Evolutionary conservation across 306 rosid genomes (phyloP).

Genomic region (Prunus padus): DNA sequence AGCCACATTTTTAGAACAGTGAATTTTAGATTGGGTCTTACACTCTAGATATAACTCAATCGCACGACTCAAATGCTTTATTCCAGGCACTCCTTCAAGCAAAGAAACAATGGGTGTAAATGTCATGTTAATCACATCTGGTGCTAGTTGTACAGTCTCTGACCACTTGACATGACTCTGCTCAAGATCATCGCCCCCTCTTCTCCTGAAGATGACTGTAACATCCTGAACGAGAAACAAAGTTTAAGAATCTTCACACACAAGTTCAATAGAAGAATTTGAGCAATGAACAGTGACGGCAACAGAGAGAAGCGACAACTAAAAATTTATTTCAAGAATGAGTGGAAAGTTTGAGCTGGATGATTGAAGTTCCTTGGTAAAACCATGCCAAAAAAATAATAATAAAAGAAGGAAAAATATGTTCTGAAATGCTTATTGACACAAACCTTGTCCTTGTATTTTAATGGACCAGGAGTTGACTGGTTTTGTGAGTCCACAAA

Average conservation of each 20-base stretch:
- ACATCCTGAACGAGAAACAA: constrained; percentile 69
- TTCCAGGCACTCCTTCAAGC: constrained; percentile 81
- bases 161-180: constrained; percentile 90
- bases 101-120: constrained; percentile 89
- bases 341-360: neutral
- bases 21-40: constrained; percentile 46
- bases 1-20: constrained; percentile 15
- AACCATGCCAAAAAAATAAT: neutral
- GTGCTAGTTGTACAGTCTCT: constrained; percentile 77
- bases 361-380: neutral
- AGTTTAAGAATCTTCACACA: neutral
- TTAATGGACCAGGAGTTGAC: constrained; percentile 63
- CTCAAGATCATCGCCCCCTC: constrained; percentile 99
- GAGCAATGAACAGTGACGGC: constrained; percentile 18
- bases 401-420: neutral
- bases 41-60: constrained; percentile 88
- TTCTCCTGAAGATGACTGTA: constrained; percentile 92
- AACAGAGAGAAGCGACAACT: neutral
- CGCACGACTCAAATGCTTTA: constrained; percentile 81
- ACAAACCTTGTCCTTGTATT: constrained; percentile 95
- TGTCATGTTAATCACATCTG: constrained; percentile 95
- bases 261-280: neutral
- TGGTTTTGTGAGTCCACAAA: constrained; percentile 55
- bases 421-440: constrained; percentile 2
- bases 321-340: constrained; percentile 13